These are phyloP conservation scores for Zygoascus biomembranicola DNA, from an alignment of 805 yeast species.

Conservation along the genomic window DNA sequence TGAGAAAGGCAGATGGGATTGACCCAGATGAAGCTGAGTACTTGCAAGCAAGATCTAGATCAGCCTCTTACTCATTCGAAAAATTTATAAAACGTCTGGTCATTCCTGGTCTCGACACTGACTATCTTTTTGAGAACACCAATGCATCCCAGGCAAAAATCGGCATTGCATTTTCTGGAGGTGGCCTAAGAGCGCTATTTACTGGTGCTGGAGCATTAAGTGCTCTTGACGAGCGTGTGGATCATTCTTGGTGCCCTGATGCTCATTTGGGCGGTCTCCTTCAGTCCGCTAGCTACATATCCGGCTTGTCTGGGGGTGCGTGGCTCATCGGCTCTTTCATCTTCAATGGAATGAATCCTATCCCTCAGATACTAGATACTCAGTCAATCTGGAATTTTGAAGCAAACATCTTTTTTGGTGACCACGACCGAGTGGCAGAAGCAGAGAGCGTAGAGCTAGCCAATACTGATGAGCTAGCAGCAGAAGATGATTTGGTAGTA, in stretches of 20 bases:
- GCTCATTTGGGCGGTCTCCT: slow-evolving; percentile 49
- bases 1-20: slow-evolving; percentile 6
- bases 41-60: slow-evolving; percentile 10
- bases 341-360: slow-evolving; percentile 60
- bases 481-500: slow-evolving; percentile 36
- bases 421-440: neutral
- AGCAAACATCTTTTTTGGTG: slow-evolving; percentile 39
- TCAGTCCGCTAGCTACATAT: slow-evolving; percentile 56
- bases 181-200: slow-evolving; percentile 86
- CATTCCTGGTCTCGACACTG: slow-evolving; percentile 38
- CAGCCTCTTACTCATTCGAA: slow-evolving; percentile 27
- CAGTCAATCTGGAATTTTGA: slow-evolving; percentile 58
- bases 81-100: slow-evolving; percentile 37
- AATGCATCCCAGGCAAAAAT: slow-evolving; percentile 13
- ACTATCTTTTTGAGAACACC: slow-evolving; percentile 12
- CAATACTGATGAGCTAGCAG: neutral
- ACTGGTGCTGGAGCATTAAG: slow-evolving; percentile 77
- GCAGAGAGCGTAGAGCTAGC: slow-evolving; percentile 37
- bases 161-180: slow-evolving; percentile 64
- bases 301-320: slow-evolving; percentile 77
- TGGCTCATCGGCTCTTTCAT: slow-evolving; percentile 71
- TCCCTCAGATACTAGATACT: slow-evolving; percentile 44
- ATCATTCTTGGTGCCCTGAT: neutral
- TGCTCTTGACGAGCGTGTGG: slow-evolving; percentile 57
- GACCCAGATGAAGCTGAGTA: slow-evolving; percentile 19